Conservation (phyloP, 1,284 basidiomycete species). For the Schizopora paradoxa region DNA sequence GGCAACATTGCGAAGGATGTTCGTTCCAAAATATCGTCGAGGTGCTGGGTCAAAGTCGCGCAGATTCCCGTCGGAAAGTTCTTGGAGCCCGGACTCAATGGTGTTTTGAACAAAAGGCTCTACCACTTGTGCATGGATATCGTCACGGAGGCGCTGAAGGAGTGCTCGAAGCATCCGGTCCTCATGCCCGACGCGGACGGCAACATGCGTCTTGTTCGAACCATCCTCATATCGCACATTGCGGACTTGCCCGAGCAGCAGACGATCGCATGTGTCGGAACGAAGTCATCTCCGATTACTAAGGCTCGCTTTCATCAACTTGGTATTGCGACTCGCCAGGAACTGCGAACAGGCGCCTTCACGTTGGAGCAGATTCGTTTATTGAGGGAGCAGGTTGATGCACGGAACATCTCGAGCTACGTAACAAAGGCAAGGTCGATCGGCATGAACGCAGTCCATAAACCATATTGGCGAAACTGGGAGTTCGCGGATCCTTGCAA, state of each 20-base stretch:
- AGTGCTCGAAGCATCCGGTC: not conserved
- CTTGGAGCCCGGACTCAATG: not conserved
- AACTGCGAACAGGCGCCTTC: not conserved
- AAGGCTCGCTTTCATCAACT: not conserved
- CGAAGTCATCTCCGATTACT: not conserved
- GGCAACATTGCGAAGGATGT: slow-evolving; percentile 1
- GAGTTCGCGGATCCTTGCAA: slow-evolving; percentile 22
- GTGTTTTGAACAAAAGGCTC: not conserved
- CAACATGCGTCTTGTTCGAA: not conserved
- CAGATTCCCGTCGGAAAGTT: not conserved
- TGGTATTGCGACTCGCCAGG: not conserved
- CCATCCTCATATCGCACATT: not conserved
- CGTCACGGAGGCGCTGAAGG: not conserved
- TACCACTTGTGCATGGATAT: not conserved
- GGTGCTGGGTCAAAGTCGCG: not conserved
- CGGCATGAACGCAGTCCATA: not conserved
- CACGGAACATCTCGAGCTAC: too few relatives aligned
- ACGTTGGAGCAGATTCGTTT: not conserved
- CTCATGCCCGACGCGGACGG: not conserved
- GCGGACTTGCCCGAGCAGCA: not conserved
- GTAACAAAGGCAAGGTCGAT: too few relatives aligned
- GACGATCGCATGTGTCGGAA: not conserved
- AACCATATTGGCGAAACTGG: slow-evolving; percentile 21
- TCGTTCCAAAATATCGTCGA: not conserved
- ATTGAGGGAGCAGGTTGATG: too few relatives aligned